phyloP scores from a whole-genome alignment of 2,329 filamentous ascomycete genomes.

The Colletotrichum orbiculare region DNA sequence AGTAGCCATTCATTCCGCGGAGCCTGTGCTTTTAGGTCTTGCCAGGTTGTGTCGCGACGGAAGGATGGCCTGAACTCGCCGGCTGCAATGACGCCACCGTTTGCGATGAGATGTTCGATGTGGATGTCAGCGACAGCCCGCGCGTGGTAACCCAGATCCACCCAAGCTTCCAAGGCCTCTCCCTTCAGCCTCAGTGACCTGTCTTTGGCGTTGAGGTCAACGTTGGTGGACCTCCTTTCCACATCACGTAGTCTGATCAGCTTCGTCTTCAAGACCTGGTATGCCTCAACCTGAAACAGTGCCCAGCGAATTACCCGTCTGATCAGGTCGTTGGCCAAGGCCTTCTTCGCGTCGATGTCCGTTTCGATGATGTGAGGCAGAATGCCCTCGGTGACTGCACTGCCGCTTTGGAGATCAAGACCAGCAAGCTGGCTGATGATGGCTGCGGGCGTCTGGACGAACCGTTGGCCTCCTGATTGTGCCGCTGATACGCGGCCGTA shows the following conservation, averaged over 20 bases:
- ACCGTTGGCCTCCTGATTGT: background rate
- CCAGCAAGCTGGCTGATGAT: too few relatives aligned
- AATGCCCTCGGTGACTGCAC: background rate
- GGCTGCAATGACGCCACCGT: constrained; percentile 6
- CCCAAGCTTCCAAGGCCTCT: background rate
- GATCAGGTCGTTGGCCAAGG: constrained; percentile 23
- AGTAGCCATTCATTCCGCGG: constrained; percentile 5
- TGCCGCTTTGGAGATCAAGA: too few relatives aligned
- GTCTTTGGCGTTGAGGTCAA: background rate
- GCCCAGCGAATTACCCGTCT: constrained; percentile 7
- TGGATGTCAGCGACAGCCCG: constrained; percentile 1
- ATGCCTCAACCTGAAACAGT: constrained; percentile 3
- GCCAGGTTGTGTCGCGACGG: background rate
- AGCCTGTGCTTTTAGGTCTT: background rate
- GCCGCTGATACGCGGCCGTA: constrained; percentile 2
- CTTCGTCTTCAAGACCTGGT: constrained; percentile 3
- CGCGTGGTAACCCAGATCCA: constrained; percentile 14
- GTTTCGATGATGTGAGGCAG: constrained; percentile 8
- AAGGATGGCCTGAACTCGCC: constrained; percentile 1
- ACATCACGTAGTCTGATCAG: background rate
- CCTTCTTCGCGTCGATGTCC: constrained; percentile 30
- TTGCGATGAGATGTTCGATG: background rate
- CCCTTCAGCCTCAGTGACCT: background rate
- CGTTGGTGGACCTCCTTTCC: background rate
- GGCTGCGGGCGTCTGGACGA: too few relatives aligned